phyloP scores from a whole-genome alignment of 208 protist genomes.

The Entamoeba dispar region DNA sequence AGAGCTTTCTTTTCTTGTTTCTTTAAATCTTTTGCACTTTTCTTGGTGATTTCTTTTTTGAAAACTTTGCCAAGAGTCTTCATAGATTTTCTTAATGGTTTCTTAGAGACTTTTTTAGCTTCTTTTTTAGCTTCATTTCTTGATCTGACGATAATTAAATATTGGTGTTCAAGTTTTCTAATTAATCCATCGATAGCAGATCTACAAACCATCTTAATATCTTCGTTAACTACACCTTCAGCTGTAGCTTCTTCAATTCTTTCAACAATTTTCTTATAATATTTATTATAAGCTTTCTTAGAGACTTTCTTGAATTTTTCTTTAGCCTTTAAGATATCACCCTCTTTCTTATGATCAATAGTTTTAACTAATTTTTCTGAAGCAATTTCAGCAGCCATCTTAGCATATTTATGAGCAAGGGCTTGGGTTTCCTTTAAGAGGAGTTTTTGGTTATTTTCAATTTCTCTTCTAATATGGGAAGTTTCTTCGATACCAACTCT shows the following conservation, averaged over 20 bases:
- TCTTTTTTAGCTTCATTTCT: not conserved
- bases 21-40: too few species aligned
- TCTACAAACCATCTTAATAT: not conserved
- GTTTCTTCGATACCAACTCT: not conserved
- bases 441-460: not conserved
- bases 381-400: not conserved
- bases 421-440: not conserved
- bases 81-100: not conserved
- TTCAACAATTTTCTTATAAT: not conserved
- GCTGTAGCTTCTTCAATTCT: not conserved
- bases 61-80: not conserved
- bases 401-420: not conserved
- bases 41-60: not conserved
- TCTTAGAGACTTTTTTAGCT: not conserved
- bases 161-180: not conserved
- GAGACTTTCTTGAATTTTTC: not conserved
- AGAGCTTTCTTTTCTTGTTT: too few species aligned
- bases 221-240: not conserved
- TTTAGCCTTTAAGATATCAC: not conserved
- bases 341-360: not conserved
- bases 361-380: not conserved
- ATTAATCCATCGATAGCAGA: not conserved
- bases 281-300: not conserved
- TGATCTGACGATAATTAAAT: not conserved
- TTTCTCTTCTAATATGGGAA: not conserved